Evolutionary conservation across 164 flowering plant genomes (phyloP).

Genomic region (Chloranthus sessilifolius): DNA sequence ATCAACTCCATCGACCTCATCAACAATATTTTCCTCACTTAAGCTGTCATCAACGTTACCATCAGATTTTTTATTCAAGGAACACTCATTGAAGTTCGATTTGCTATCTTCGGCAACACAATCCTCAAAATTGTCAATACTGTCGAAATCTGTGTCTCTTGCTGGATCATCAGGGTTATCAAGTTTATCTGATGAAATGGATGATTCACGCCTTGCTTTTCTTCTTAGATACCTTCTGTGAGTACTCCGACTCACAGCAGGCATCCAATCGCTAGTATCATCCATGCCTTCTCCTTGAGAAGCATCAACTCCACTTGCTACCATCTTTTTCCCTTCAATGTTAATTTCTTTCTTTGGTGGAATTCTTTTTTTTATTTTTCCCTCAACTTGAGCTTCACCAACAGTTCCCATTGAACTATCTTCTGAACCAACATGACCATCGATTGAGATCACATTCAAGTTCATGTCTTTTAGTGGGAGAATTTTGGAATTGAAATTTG

Average conservation of each 20-base stretch:
- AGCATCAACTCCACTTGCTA: constrained; percentile 79
- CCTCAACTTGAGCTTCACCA: constrained; percentile 26
- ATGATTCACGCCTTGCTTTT: constrained; percentile 65
- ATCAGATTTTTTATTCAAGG: constrained; percentile 12
- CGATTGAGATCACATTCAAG: constrained; percentile 36
- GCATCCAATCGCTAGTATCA: constrained; percentile 63
- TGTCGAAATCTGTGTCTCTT: constrained; percentile 9
- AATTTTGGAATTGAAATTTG: constrained; percentile 52
- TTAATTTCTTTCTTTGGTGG: constrained; percentile 56
- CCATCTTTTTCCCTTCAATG: constrained; percentile 81
- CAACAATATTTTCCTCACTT: constrained; percentile 9
- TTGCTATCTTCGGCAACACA: constrained; percentile 17
- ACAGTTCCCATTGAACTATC: constrained; percentile 27
- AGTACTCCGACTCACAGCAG: constrained; percentile 90
- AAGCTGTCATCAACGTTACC: constrained; percentile 4
- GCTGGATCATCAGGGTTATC: constrained; percentile 21
- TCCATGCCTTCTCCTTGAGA: constrained; percentile 69
- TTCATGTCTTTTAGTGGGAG: constrained; percentile 70
- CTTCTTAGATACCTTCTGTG: constrained; percentile 76
- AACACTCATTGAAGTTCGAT: neutral
- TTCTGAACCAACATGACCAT: constrained; percentile 20
- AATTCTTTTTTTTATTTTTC: constrained; percentile 29
- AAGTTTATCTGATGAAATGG: constrained; percentile 37
- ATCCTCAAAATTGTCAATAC: neutral
- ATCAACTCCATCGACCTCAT: constrained; percentile 27